Evolutionary conservation across 2,329 filamentous ascomycete species (phyloP), one percentile per base, ranked within the genome.

Genomic region (Fusarium kyushuense): DNA sequence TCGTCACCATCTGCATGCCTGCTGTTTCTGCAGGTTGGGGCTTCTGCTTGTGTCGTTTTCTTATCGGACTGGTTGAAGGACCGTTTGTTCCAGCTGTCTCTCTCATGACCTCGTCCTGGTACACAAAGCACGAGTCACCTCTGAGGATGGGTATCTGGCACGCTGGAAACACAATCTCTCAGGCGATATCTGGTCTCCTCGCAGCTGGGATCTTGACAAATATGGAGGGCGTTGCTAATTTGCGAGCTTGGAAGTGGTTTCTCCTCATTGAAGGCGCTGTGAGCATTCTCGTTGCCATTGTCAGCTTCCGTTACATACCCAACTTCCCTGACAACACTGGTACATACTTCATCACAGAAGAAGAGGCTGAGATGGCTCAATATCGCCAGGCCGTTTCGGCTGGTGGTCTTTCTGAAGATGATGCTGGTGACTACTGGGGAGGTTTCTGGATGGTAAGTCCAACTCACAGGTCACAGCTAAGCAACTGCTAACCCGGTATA

Each of bases 41-140:
- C 0, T 78, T 78, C 32, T 71, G 72, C n/a, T 53, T 77, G 7
- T 76, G 74, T 23, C 75, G 77, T 4, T 79, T 78, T 32, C 45
- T 78, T 1, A 65, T 78, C 0, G 76, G 77, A 0, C 14, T 79
- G 6, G 72, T 74, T 1, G 77, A 79, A 48, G 77, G 75, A 0
- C 76, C 76, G 0, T 85, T 84, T 63, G 79, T 84, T 5, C 84
- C 84, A 0, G 84, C 64, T 7, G 40, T 67, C 79, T 25, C 81
- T 77, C 2, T 84, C 35, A 80, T 82, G 71, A 79, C 78, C 3
- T 82, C 79, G 1, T 82, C 81, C 1, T 84, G 82, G 82, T 84
- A 84, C 61, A 84, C 79, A 0, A 81, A 82, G 41, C 72, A 78
- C 13, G 82, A 84, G 53, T 75, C 78, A 1, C 81, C 80, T 1